These are phyloP conservation scores for Auricularia cornea DNA, from an alignment of 768 basidiomycete species.

Conservation along the genomic window DNA sequence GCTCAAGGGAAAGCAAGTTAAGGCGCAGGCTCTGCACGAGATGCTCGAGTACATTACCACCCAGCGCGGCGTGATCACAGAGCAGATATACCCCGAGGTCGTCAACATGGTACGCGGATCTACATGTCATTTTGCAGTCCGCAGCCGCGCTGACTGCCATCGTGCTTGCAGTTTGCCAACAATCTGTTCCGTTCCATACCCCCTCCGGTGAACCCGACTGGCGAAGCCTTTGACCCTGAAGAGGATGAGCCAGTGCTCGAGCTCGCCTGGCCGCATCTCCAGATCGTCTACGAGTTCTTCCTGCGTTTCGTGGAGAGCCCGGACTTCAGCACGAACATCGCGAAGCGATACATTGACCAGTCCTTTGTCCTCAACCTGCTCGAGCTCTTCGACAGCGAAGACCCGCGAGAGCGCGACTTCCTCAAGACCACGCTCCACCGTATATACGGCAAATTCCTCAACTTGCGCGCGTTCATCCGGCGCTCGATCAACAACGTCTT, in stretches of 20 bases:
- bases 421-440: conserved; percentile 98
- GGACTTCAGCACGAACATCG: conserved; percentile 96
- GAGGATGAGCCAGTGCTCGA: conserved; percentile 99
- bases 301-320: conserved; percentile 95
- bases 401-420: conserved; percentile 97
- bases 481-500: conserved; percentile 99
- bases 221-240: conserved; percentile 98
- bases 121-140: too few relatives aligned
- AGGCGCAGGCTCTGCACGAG: conserved; percentile 94
- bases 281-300: conserved; percentile 99
- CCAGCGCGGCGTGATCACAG: conserved; percentile 91
- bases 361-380: conserved; percentile 91
- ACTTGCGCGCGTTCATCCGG: conserved; percentile 95
- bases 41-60: conserved; percentile 99
- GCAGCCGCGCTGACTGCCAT: conserved; percentile 1
- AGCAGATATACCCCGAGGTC: conserved; percentile 97
- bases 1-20: conserved; percentile 96
- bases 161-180: conserved; percentile 68
- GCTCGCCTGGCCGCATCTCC: conserved; percentile 98
- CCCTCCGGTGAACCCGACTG: conserved; percentile 95
- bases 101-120: conserved; percentile 78
- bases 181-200: conserved; percentile 99
- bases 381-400: conserved; percentile 97
- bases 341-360: conserved; percentile 97
- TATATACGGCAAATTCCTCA: conserved; percentile 99